phyloP scores from a whole-genome alignment of 1,139 yeast species.

The Taphrina confusa region DNA sequence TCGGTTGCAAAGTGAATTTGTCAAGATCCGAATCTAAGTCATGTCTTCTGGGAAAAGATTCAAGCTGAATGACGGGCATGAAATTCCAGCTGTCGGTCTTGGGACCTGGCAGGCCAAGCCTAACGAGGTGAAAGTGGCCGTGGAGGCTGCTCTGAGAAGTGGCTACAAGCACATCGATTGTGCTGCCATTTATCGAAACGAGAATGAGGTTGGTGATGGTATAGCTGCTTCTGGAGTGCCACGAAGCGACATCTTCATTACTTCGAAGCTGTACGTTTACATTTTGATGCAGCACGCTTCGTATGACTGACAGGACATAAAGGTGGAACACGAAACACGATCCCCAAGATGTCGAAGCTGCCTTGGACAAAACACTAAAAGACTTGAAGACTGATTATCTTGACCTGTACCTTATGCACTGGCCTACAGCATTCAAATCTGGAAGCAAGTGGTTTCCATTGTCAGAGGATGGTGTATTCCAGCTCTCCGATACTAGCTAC shows the following conservation, averaged over 20 bases:
- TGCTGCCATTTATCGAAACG: constrained; percentile 41
- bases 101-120: constrained; percentile 74
- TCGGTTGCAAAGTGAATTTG: too few species aligned
- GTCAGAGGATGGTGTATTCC: constrained; percentile 49
- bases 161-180: constrained; percentile 70
- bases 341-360: constrained; percentile 48
- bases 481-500: constrained; percentile 44
- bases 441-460: constrained; percentile 51
- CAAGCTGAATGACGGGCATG: constrained; percentile 61
- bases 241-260: constrained; percentile 69
- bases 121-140: constrained; percentile 61
- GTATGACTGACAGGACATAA: background rate
- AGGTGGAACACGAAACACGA: constrained; percentile 6
- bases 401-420: constrained; percentile 80
- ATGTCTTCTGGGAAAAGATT: constrained; percentile 31
- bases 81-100: constrained; percentile 69
- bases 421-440: constrained; percentile 67
- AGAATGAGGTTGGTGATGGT: constrained; percentile 56
- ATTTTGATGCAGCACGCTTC: background rate
- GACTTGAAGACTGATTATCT: constrained; percentile 75
- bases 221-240: constrained; percentile 67
- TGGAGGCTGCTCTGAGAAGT: constrained; percentile 59
- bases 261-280: constrained; percentile 60
- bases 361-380: constrained; percentile 62
- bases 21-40: too few species aligned